These are phyloP conservation scores for Tephrocybe sp. DNA, from an alignment of 768 basidiomycete species.

Conservation along the genomic window DNA sequence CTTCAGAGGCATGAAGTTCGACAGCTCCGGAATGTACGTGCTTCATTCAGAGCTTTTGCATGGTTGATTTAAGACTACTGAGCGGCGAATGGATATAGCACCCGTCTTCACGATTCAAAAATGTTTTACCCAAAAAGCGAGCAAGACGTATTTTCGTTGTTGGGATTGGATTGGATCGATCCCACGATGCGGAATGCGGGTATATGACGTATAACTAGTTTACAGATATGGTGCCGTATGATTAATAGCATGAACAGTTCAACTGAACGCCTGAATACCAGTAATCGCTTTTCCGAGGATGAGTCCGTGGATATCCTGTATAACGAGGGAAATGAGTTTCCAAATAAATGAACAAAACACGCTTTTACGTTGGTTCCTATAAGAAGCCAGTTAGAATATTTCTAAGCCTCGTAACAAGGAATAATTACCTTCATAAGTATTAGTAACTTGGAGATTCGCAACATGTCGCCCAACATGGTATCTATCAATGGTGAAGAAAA, in stretches of 20 bases:
- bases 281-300: conserved; percentile 94
- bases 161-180: conserved; percentile 69
- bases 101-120: conserved; percentile 62
- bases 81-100: conserved; percentile 40
- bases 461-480: conserved; percentile 95
- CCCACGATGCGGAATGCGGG: conserved; percentile 75
- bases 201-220: conserved; percentile 29
- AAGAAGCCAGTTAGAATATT: background rate
- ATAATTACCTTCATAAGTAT: conserved; percentile 82
- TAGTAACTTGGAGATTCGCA: conserved; percentile 92
- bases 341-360: conserved; percentile 7
- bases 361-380: conserved; percentile 58
- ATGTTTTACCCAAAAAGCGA: conserved; percentile 61
- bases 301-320: conserved; percentile 83
- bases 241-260: conserved; percentile 26
- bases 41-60: background rate
- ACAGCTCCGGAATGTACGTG: conserved; percentile 77
- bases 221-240: background rate
- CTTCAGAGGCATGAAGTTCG: conserved; percentile 74
- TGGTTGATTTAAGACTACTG: background rate
- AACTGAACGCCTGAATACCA: conserved; percentile 80
- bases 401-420: background rate
- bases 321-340: conserved; percentile 11
- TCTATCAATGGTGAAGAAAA: conserved; percentile 35
- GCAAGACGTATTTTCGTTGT: conserved; percentile 66